A percentile compares a stretch with the other conserved stretches of the same genome.
These are phyloP conservation scores for Boletus fagicola DNA, from an alignment of 768 basidiomycete genomes.

Conservation along the genomic window DNA sequence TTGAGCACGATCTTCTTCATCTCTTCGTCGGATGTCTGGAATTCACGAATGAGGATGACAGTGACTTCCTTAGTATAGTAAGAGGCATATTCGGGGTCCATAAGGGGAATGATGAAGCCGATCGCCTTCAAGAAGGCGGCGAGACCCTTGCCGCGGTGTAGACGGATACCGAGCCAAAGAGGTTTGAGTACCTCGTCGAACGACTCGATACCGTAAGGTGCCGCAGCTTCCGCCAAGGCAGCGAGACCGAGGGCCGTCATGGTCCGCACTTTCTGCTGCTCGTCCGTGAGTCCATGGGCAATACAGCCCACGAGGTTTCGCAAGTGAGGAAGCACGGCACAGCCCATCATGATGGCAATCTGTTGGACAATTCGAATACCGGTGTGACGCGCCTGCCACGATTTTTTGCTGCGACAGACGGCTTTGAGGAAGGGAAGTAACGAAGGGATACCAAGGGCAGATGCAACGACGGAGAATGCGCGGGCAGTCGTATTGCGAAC, in stretches of 20 bases:
- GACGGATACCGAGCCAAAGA: constrained; percentile 74
- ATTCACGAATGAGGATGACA: constrained; percentile 95
- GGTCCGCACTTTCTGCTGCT: constrained; percentile 77
- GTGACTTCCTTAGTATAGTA: constrained; percentile 99
- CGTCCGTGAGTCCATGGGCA: constrained; percentile 75
- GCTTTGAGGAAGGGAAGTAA: constrained; percentile 98
- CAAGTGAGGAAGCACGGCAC: constrained; percentile 94
- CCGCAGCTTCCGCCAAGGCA: constrained; percentile 94
- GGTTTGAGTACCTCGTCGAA: constrained; percentile 93
- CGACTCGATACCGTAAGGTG: constrained; percentile 99
- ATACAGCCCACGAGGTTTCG: constrained; percentile 96
- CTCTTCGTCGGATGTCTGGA: constrained; percentile 99
- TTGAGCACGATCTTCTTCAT: constrained; percentile 99
- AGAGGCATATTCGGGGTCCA: constrained; percentile 99
- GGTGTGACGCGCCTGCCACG: constrained; percentile 99
- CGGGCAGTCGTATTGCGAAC: constrained; percentile 98
- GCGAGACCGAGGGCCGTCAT: constrained; percentile 80
- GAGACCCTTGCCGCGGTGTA: constrained; percentile 75
- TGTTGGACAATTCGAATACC: constrained; percentile 99
- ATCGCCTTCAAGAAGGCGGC: constrained; percentile 88
- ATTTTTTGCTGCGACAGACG: constrained; percentile 98
- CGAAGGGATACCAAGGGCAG: constrained; percentile 96
- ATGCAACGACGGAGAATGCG: constrained; percentile 98
- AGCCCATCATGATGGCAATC: constrained; percentile 99
- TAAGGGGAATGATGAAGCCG: constrained; percentile 98